Percentiles rank a stretch among this genome's conserved stretches.
Conservation (phyloP, 228 moss, liverwort and hornwort species). For the Sphagnum fallax region DNA sequence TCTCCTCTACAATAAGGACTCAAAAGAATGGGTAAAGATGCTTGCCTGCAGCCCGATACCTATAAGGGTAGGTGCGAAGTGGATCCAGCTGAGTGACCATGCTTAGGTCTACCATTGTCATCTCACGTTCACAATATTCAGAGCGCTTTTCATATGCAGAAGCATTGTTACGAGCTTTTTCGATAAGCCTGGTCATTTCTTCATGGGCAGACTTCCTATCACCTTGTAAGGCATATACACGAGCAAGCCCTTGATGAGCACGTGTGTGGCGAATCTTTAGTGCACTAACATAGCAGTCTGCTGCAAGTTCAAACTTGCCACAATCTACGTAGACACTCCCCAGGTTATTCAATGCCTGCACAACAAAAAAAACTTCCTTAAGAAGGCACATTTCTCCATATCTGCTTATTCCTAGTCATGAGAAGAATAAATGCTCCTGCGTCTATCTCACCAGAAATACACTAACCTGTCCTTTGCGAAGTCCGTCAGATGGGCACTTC, state of each 20-base stretch:
- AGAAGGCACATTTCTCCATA: too few relatives aligned
- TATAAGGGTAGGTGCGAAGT: conserved; percentile 89
- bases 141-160: conserved; percentile 98
- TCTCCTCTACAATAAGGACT: not conserved
- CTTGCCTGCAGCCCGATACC: conserved; percentile 98
- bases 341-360: conserved; percentile 95
- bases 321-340: conserved; percentile 99
- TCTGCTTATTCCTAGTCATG: too few relatives aligned
- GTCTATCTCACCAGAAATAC: not conserved
- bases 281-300: conserved; percentile 93
- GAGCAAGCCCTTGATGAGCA: conserved; percentile 97
- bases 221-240: conserved; percentile 87
- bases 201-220: conserved; percentile 89
- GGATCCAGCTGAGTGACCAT: conserved; percentile 95
- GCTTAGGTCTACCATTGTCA: conserved; percentile 95
- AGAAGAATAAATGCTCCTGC: too few relatives aligned
- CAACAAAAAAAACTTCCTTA: not conserved
- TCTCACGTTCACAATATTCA: conserved; percentile 94
- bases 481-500: conserved; percentile 97
- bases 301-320: conserved; percentile 82
- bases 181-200: conserved; percentile 98
- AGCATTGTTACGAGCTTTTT: conserved; percentile 97
- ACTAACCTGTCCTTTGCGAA: conserved; percentile 94
- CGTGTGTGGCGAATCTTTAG: conserved; percentile 95
- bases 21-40: conserved; percentile 2